Base-by-base conservation (phyloP, 2,329 filamentous ascomycete species). In the Fusarium sarcochroum region DNA sequence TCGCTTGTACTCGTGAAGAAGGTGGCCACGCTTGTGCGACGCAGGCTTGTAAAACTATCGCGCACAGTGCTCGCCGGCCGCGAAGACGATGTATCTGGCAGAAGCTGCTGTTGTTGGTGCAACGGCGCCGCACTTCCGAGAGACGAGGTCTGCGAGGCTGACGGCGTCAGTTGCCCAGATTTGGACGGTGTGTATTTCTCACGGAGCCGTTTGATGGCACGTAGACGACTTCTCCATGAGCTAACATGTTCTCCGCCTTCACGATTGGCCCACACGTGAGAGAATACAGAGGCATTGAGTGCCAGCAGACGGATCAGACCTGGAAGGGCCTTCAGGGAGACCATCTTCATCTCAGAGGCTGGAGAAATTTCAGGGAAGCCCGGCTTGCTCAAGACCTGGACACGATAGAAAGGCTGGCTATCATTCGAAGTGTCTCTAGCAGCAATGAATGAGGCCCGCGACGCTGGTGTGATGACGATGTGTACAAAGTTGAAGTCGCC, bases 401-500 rank as follows among this genome's bases (percentile, higher is more conserved):
- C 94, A 73, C 91, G 91, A 83, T 97, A 98, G 79, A 95, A 98
- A 3, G 79, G 84, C 59, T 82, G 80, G 74, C 74, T 76, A 9
- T 80, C 75, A 34, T 79, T 78, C 4, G 71, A 69, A 14, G 71
- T 71, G 52, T 86, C 80, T 18, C 89, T 83, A 7, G 86, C 88
- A 48, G 91, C 89, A 37, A 93, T 86, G 75, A 94, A 95, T 4
- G 91, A 91, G 4, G 90, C 89, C 40, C 90, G 87, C 6, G 93
- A 94, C 65, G 94, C 92, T 1, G 96, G 96, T 3, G 93, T 93
- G 75, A 99, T 95, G 72, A 98, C 91, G 73, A 99, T 98, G 77
- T 98, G 94, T 76, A 99, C 94, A 76, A 93, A 97, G 76, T 98
- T 98, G 84, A 99, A 97, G 58, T 95, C 92, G 1, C 94, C 97